Percentiles rank a stretch among this genome's conserved stretches.
Conservation (phyloP, 495 filamentous ascomycete species). For the Cairneyella variabilis region DNA sequence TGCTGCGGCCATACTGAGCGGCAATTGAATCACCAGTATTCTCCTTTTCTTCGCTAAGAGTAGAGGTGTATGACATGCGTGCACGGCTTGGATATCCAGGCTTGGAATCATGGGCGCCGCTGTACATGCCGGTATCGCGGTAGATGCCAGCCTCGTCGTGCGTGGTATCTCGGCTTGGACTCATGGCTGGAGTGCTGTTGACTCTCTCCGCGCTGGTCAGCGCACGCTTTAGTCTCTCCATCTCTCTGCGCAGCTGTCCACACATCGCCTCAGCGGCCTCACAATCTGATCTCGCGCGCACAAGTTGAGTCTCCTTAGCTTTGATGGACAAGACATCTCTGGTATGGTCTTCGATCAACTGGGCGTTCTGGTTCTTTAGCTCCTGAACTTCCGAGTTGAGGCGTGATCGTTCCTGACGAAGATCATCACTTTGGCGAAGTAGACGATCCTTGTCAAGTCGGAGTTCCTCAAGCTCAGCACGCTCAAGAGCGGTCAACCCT, state of each 20-base stretch:
- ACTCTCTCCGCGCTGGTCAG: constrained; percentile 48
- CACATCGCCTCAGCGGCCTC: constrained; percentile 83
- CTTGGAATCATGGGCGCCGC: constrained; percentile 19
- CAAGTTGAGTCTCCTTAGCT: constrained; percentile 96
- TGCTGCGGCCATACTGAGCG: constrained; percentile 36
- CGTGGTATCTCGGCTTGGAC: constrained; percentile 36
- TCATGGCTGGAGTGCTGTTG: constrained; percentile 35
- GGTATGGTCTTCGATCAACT: constrained; percentile 96
- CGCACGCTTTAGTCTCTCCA: constrained; percentile 87
- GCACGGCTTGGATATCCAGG: constrained; percentile 28
- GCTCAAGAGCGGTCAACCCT: constrained; percentile 67
- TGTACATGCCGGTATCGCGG: constrained; percentile 43
- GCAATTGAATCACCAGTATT: constrained; percentile 50
- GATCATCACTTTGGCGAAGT: constrained; percentile 65
- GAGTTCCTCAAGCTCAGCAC: constrained; percentile 85
- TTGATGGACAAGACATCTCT: constrained; percentile 93
- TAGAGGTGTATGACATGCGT: constrained; percentile 67
- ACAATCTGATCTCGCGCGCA: constrained; percentile 83
- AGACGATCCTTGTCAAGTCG: constrained; percentile 77
- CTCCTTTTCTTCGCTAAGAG: constrained; percentile 80
- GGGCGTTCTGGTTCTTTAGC: constrained; percentile 90
- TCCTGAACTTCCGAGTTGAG: constrained; percentile 78
- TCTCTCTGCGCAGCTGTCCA: constrained; percentile 78
- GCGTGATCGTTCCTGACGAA: constrained; percentile 68
- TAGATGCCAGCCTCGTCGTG: constrained; percentile 52